A percentile compares a stretch with the other conserved stretches of the same genome.
Evolutionary conservation across 2,329 filamentous ascomycete genomes (phyloP).

Genomic region (Berkeleyomyces basicola): DNA sequence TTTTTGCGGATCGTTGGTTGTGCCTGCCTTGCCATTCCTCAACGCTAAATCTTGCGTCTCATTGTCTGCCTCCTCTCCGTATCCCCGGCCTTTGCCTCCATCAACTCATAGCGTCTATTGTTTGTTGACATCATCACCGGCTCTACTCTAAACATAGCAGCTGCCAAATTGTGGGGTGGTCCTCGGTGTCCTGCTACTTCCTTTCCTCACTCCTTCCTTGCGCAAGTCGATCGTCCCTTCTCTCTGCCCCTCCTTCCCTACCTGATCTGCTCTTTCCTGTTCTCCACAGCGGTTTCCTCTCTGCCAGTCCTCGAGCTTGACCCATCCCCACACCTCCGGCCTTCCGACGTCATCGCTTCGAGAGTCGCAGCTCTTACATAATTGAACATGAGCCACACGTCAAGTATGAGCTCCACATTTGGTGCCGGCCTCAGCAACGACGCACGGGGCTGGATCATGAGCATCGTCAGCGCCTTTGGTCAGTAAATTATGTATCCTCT

Average conservation of each 20-base stretch:
- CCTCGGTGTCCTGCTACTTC: neutral
- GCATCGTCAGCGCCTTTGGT: conserved; percentile 61
- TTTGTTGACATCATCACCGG: neutral
- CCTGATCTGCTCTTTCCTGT: neutral
- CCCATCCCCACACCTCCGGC: neutral
- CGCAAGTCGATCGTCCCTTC: no score
- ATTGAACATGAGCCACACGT: neutral
- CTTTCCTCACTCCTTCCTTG: neutral
- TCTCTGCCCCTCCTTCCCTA: neutral
- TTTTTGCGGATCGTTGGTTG: neutral
- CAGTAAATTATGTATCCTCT: conserved; percentile 19
- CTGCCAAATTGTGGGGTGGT: neutral
- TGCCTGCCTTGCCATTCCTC: neutral
- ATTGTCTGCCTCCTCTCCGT: neutral
- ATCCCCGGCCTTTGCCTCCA: neutral
- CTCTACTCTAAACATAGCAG: neutral
- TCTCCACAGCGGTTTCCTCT: neutral
- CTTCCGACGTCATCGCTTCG: neutral
- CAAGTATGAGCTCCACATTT: neutral
- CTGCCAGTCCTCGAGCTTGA: neutral
- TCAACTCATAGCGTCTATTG: neutral
- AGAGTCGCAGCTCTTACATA: neutral
- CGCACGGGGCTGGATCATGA: conserved; percentile 86
- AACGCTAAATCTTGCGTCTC: neutral
- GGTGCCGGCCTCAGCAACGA: conserved; percentile 48